Evolutionary conservation across 2,329 filamentous ascomycete species (phyloP).

Genomic region (Arthrobotrys pseudoclavata): DNA sequence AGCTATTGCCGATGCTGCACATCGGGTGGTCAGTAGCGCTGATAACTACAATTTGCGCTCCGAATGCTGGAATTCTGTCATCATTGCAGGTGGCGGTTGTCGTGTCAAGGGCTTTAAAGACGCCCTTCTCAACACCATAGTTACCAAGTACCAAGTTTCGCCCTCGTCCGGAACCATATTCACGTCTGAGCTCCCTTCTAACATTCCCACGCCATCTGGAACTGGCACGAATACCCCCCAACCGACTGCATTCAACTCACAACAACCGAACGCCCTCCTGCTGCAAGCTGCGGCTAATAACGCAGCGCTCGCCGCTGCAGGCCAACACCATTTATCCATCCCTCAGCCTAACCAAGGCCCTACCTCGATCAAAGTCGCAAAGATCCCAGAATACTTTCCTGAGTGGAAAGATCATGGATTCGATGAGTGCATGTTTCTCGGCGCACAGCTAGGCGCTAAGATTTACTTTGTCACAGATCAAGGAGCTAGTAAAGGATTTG

Average conservation of each 20-base stretch:
- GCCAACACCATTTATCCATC: slow-evolving; percentile 67
- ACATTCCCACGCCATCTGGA: slow-evolving; percentile 88
- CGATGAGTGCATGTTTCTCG: slow-evolving; percentile 88
- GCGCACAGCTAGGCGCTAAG: slow-evolving; percentile 86
- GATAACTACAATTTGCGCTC: slow-evolving; percentile 87
- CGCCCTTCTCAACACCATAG: slow-evolving; percentile 83
- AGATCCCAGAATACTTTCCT: slow-evolving; percentile 84
- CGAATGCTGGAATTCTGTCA: slow-evolving; percentile 89
- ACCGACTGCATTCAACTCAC: slow-evolving; percentile 69
- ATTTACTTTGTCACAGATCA: slow-evolving; percentile 79
- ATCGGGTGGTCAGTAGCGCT: slow-evolving; percentile 84
- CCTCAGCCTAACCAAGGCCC: slow-evolving; percentile 79
- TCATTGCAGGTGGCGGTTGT: slow-evolving; percentile 90
- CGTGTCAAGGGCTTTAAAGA: slow-evolving; percentile 84
- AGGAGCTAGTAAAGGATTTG: slow-evolving; percentile 76
- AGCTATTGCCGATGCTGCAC: slow-evolving; percentile 84
- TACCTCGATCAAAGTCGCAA: slow-evolving; percentile 82
- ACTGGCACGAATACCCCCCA: slow-evolving; percentile 94
- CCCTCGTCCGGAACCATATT: slow-evolving; percentile 96
- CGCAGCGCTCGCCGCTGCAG: slow-evolving; percentile 69
- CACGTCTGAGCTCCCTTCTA: slow-evolving; percentile 94
- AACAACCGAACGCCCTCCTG: slow-evolving; percentile 88
- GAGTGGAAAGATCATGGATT: slow-evolving; percentile 87
- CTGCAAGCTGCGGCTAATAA: slow-evolving; percentile 87
- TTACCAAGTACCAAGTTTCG: slow-evolving; percentile 87